phyloP scores from a whole-genome alignment of 2,329 filamentous ascomycete species.

The Fusarium tuaranense region DNA sequence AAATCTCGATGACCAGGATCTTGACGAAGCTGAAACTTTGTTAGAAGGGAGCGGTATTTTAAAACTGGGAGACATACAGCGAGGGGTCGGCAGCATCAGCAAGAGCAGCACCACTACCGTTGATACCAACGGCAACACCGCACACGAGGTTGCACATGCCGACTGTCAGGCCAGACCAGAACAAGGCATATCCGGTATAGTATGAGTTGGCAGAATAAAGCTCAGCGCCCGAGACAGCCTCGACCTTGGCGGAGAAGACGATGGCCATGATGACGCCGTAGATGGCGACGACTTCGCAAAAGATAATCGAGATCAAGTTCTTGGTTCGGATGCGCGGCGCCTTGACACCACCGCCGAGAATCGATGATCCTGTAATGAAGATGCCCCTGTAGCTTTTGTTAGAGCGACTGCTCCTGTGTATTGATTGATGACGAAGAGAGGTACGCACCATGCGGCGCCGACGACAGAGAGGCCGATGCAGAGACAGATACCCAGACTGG shows the following conservation, averaged over 20 bases:
- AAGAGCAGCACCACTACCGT: slow-evolving; percentile 94
- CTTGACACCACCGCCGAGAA: slow-evolving; percentile 95
- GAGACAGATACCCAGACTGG: slow-evolving; percentile 87
- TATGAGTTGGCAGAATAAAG: slow-evolving; percentile 83
- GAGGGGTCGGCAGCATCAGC: slow-evolving; percentile 94
- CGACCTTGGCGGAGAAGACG: slow-evolving; percentile 92
- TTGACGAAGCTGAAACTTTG: slow-evolving; percentile 83
- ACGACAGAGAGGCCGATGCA: slow-evolving; percentile 98
- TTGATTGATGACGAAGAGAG: slow-evolving; percentile 17
- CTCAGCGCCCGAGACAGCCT: slow-evolving; percentile 70
- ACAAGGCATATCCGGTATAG: slow-evolving; percentile 95
- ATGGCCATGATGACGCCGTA: slow-evolving; percentile 99
- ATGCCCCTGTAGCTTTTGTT: slow-evolving; percentile 79
- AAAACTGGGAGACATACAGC: slow-evolving; percentile 70
- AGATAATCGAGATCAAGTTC: slow-evolving; percentile 99
- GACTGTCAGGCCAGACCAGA: slow-evolving; percentile 95
- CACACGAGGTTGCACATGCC: slow-evolving; percentile 97
- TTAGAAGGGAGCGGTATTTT: slow-evolving; percentile 36
- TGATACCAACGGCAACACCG: slow-evolving; percentile 96
- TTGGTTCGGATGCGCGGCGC: slow-evolving; percentile 98
- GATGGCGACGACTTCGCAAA: slow-evolving; percentile 99
- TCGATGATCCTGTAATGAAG: slow-evolving; percentile 97
- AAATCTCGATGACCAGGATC: slow-evolving; percentile 99
- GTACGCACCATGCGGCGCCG: slow-evolving; percentile 90
- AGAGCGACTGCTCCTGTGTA: slow-evolving; percentile 20